Evolutionary conservation across 23 red algal species (phyloP).

Genomic region (Chondrus crispus): DNA sequence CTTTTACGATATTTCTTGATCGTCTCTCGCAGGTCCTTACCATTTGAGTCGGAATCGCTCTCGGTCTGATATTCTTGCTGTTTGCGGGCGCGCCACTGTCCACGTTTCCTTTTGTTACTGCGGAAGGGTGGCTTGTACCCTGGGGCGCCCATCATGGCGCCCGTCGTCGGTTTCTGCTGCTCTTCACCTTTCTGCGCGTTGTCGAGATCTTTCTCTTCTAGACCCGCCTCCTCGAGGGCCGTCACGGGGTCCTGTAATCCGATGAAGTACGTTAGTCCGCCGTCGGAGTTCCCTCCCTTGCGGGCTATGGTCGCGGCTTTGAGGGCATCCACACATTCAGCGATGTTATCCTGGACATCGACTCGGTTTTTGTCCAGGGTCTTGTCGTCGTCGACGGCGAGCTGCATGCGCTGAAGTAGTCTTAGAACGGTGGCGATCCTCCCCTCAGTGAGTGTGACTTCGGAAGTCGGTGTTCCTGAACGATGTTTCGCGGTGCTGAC

Average conservation of each 20-base stretch:
- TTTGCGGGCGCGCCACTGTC: not conserved
- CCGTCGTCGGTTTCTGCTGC: not conserved
- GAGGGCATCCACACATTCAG: not conserved
- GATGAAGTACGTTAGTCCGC: not conserved
- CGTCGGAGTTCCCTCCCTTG: not conserved
- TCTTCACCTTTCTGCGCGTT: not conserved
- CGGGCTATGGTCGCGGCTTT: not conserved
- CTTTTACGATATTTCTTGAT: not conserved
- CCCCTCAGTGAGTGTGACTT: not conserved
- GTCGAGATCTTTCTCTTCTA: not conserved
- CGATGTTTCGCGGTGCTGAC: not conserved
- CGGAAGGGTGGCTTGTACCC: not conserved
- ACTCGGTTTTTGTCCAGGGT: not conserved
- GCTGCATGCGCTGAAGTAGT: no score
- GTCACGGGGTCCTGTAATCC: not conserved
- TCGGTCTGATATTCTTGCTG: not conserved
- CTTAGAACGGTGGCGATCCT: not conserved
- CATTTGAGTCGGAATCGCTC: not conserved
- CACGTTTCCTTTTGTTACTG: not conserved
- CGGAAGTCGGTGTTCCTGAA: no score
- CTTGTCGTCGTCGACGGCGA: no score
- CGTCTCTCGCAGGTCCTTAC: not conserved
- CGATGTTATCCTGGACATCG: not conserved
- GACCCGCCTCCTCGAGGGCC: not conserved
- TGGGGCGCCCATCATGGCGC: not conserved